Evolutionary conservation across 2,329 filamentous ascomycete species (phyloP).

Genomic region (Sclerotinia spermophila): DNA sequence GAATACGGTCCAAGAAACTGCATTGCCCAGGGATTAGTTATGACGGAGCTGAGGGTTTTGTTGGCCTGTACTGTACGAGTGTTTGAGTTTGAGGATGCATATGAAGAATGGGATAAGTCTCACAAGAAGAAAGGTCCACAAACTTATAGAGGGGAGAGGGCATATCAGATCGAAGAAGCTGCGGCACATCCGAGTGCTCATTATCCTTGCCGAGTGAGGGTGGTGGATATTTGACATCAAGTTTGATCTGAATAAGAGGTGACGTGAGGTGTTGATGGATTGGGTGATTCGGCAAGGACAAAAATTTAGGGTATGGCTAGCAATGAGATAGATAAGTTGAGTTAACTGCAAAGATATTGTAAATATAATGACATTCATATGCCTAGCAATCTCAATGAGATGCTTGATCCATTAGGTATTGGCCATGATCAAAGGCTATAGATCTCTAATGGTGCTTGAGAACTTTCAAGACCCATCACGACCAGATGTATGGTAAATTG

Average conservation of each 20-base stretch:
- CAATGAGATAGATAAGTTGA: neutral
- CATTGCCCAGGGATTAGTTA: slow-evolving; percentile 45
- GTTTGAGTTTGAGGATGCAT: slow-evolving; percentile 1
- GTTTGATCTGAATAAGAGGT: neutral
- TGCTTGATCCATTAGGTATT: neutral
- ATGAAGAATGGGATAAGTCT: slow-evolving; percentile 2
- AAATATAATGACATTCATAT: neutral
- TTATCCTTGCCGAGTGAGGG: neutral
- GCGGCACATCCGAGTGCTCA: neutral
- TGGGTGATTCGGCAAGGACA: neutral
- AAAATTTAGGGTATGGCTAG: neutral
- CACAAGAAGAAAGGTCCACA: neutral
- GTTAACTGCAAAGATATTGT: neutral
- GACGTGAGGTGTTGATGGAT: neutral
- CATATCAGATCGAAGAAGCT: neutral
- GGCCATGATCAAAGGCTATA: neutral
- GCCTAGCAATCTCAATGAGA: neutral
- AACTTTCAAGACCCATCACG: neutral
- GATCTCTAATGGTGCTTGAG: neutral
- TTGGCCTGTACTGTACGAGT: slow-evolving; percentile 39
- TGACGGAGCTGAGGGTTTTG: slow-evolving; percentile 46
- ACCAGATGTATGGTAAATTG: neutral
- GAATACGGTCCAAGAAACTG: slow-evolving; percentile 7
- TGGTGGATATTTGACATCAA: neutral
- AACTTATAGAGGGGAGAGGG: neutral